Conservation (phyloP, 1,139 yeast genomes). For the Scheffersomyces illinoinensis region DNA sequence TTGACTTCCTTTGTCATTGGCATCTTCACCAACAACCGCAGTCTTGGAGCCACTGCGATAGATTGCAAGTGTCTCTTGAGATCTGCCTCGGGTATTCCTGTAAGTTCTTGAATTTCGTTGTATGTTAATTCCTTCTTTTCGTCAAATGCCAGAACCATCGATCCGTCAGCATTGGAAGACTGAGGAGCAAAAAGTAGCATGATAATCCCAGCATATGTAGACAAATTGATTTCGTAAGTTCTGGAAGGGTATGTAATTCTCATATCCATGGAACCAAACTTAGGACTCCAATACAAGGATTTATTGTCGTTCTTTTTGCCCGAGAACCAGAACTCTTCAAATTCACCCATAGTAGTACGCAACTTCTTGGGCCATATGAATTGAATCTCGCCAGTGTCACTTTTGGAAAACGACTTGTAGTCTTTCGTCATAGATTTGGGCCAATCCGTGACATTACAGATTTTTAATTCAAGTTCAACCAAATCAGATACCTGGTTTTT, state of each 20-base stretch:
- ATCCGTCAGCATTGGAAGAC: conserved; percentile 45
- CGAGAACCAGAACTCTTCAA: conserved; percentile 49
- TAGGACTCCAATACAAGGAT: conserved; percentile 79
- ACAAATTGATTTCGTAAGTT: conserved; percentile 78
- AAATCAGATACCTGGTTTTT: conserved; percentile 18
- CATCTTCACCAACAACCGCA: conserved; percentile 66
- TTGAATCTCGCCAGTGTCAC: conserved; percentile 33
- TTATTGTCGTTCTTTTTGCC: conserved; percentile 70
- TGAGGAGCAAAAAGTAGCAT: conserved; percentile 69
- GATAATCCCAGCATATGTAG: conserved; percentile 78
- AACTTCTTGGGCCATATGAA: conserved; percentile 50
- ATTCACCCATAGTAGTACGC: conserved; percentile 36
- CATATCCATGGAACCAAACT: conserved; percentile 79
- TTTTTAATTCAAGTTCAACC: conserved; percentile 46
- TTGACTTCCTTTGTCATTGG: conserved; percentile 79
- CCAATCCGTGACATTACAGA: conserved; percentile 55
- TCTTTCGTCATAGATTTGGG: conserved; percentile 55
- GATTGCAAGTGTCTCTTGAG: conserved; percentile 79
- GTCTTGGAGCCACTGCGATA: conserved; percentile 80
- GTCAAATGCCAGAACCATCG: conserved; percentile 42
- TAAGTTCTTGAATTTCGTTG: conserved; percentile 61
- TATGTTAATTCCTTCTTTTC: conserved; percentile 44
- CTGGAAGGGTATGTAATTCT: conserved; percentile 64
- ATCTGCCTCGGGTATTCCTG: conserved; percentile 74
- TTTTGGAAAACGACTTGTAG: conserved; percentile 48